Conservation (phyloP, 768 basidiomycete genomes). For the Auriscalpium microsporum region DNA sequence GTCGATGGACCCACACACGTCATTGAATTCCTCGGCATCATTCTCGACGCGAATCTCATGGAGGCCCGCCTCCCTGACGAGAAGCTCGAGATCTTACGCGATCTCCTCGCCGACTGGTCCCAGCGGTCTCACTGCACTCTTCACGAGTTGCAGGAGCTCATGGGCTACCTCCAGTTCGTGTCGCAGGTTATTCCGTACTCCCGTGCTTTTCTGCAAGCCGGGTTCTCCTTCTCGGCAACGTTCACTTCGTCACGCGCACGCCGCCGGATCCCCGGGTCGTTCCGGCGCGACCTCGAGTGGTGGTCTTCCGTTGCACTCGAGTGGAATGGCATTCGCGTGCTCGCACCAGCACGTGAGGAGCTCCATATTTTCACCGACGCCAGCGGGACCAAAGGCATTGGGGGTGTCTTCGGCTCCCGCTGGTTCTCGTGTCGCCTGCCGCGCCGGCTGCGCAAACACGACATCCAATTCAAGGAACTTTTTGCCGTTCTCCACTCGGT, state of each 20-base stretch:
- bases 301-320: constrained; percentile 20
- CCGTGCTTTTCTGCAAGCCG: constrained; percentile 20
- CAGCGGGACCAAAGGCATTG: constrained; percentile 22
- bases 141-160: constrained; percentile 24
- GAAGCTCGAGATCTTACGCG: constrained; percentile 21
- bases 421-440: too few species aligned
- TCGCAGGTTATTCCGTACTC: constrained; percentile 27
- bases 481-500: too few species aligned
- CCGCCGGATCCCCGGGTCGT: constrained; percentile 19
- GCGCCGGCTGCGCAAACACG: too few species aligned
- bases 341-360: background rate
- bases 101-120: constrained; percentile 20
- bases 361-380: constrained; percentile 25
- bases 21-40: constrained; percentile 13
- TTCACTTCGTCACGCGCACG: constrained; percentile 17
- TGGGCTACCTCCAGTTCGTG: constrained; percentile 27
- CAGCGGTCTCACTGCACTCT: constrained; percentile 15
- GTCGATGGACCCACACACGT: constrained; percentile 10
- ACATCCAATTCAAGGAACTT: too few species aligned
- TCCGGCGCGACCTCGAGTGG: constrained; percentile 23
- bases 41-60: constrained; percentile 18
- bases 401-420: too few species aligned
- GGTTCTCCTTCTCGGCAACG: constrained; percentile 22
- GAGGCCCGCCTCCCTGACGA: constrained; percentile 26
- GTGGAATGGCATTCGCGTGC: constrained; percentile 23